These are phyloP conservation scores for Rhipidocladum racemiflorum DNA, from an alignment of 176 grass and related monocot genomes.

Conservation along the genomic window DNA sequence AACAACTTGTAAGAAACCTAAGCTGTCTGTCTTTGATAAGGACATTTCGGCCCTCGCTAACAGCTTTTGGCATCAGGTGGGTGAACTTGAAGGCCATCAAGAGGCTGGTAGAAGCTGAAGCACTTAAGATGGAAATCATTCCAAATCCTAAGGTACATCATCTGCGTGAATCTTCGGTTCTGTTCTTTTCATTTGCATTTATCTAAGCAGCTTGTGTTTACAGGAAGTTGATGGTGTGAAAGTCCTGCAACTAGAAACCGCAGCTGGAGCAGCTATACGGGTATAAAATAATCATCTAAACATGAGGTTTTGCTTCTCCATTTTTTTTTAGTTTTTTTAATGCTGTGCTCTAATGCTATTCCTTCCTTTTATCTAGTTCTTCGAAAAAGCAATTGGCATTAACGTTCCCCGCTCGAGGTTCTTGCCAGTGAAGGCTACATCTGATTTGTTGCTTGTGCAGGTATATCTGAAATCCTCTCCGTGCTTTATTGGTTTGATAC, in stretches of 20 bases:
- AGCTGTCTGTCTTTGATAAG: background rate
- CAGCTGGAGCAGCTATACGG: slow-evolving; percentile 92
- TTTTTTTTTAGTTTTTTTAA: background rate
- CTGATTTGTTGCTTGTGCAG: slow-evolving; percentile 98
- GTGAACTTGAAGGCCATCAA: slow-evolving; percentile 99
- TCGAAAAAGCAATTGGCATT: slow-evolving; percentile 83
- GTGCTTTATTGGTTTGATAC: slow-evolving; percentile 16
- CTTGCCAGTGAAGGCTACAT: slow-evolving; percentile 95
- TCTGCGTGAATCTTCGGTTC: background rate
- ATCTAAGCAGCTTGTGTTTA: slow-evolving; percentile 36
- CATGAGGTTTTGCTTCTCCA: background rate
- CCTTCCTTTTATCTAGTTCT: slow-evolving; percentile 61
- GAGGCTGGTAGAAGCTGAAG: slow-evolving; percentile 91
- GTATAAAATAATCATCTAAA: slow-evolving; percentile 35
- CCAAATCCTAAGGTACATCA: slow-evolving; percentile 84
- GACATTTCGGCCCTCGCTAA: slow-evolving; percentile 18
- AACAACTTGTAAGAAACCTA: slow-evolving; percentile 82
- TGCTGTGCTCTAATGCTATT: slow-evolving; percentile 2
- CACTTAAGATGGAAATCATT: slow-evolving; percentile 99
- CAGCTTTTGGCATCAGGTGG: slow-evolving; percentile 57
- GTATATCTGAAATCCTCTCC: slow-evolving; percentile 36
- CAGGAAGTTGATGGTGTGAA: slow-evolving; percentile 96
- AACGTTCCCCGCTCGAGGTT: slow-evolving; percentile 87
- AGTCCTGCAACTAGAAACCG: slow-evolving; percentile 95
- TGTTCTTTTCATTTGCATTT: background rate